phyloP scores from a whole-genome alignment of 164 flowering plant genomes.

The Stephania cephalantha region DNA sequence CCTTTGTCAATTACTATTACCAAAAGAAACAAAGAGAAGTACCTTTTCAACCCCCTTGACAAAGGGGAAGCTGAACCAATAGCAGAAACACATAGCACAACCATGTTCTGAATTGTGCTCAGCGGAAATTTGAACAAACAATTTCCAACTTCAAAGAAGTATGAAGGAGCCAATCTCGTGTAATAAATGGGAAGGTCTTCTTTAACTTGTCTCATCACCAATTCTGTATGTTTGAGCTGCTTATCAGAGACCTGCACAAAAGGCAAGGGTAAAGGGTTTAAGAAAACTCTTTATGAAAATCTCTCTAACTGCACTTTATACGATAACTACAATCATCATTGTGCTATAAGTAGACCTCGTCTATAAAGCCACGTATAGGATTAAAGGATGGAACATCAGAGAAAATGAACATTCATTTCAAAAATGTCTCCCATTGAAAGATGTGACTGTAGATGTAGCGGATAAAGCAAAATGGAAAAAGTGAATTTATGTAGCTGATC shows the following conservation, averaged over 20 bases:
- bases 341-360: not conserved
- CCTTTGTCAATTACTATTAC: too few relatives aligned
- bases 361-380: not conserved
- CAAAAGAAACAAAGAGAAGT: slow-evolving; percentile 8
- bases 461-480: too few relatives aligned
- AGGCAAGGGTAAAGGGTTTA: not conserved
- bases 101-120: slow-evolving; percentile 22
- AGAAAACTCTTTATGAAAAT: too few relatives aligned
- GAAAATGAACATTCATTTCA: not conserved
- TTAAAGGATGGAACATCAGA: not conserved
- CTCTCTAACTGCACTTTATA: too few relatives aligned
- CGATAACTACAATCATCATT: too few relatives aligned
- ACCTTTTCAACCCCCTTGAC: slow-evolving; percentile 51
- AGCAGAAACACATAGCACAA: slow-evolving; percentile 65
- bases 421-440: not conserved
- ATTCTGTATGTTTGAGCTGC: slow-evolving; percentile 35
- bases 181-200: slow-evolving; percentile 49
- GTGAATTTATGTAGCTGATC: too few relatives aligned
- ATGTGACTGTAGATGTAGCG: not conserved
- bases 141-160: slow-evolving; percentile 46
- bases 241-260: slow-evolving; percentile 40
- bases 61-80: slow-evolving; percentile 66
- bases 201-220: slow-evolving; percentile 32
- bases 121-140: slow-evolving; percentile 33
- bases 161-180: slow-evolving; percentile 51